Base-by-base conservation (phyloP, 2,329 filamentous ascomycete genomes). In the Colletotrichum sp. region DNA sequence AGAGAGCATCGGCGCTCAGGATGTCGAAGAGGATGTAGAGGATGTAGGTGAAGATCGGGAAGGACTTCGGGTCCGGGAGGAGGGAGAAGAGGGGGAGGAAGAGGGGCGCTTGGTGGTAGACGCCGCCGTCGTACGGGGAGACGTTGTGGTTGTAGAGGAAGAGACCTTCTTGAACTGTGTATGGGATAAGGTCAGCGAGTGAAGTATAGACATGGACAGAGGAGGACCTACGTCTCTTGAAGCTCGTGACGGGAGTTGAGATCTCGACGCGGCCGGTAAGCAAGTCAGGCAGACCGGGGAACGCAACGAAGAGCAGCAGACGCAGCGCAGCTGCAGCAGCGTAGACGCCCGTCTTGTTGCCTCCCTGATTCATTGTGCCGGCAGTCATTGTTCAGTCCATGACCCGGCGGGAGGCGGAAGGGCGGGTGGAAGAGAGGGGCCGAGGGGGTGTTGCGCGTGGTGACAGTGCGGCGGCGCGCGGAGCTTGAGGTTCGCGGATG, bases 101-200 rank as follows among this genome's bases (percentile, higher is more conserved):
- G 72, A 99, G 89, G 64, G 97, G 97, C 57, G 96, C 95, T 89
- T 98, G 90, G 85, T 92, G 90, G 84, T 91, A 93, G 82, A 93
- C 95, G 81, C 97, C 97, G 78, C 97, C 97, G 84, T 99, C 96
- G 87, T 99, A 99, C 2, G 97, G 97, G 76, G 96, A 98, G 73
- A 99, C 95, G 87, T 98, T 98, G 85, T 98, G 95, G 78, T 95
- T 96, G 85, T 99, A 99, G 26, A 99, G 92, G 82, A 98, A 99
- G 74, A 99, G 88, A 24, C 97, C 97, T 87, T 99, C 97, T 89
- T 99, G 96, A 71, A 99, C 95, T 98, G 80, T 32, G 49, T 2
- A 13, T 32, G 7, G 6, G 21, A 1, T 0, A 6, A 0, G 5
- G 32, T 77, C 55, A 72, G 70, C 71, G 24, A 73, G 75, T 73